Base-by-base conservation (phyloP, 2,329 filamentous ascomycete species). In the Penicillium palitans region DNA sequence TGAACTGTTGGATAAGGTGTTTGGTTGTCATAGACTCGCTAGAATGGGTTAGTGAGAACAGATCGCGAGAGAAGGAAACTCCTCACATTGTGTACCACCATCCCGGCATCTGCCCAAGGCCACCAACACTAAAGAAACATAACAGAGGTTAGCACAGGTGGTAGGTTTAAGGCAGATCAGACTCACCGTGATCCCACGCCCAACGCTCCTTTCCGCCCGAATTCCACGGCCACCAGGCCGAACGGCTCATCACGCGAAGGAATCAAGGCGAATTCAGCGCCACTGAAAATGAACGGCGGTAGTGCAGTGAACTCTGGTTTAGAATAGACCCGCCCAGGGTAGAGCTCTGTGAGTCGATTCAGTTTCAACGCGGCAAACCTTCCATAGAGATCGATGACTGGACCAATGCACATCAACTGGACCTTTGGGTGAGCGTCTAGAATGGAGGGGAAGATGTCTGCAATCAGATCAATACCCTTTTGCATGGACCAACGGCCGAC, bases 241-340 rank as follows among this genome's bases (percentile, higher is more conserved):
- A 89, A 89, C 0, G 87, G 86, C 72, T 89, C 87, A 68, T 89
- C 87, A 68, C 87, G 82, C 31, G 84, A 87, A n/a, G 86, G 86
- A 60, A 89, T 89, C n/a, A 89, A 76, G 13, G 86, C 86, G 59
- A 89, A 89, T 57, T 89, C 86, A 12, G 86, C 86, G 44, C 86
- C 87, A 54, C 81, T 84, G 74, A 88, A 88, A 67, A 89, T 86
- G 71, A 81, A 88, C 0, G 85, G 84, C 10, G 86, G 86, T 6
- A 89, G 79, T 15, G 83, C 80, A 8, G 86, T 89, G 71, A 88
- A 89, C 69, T 87, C 84, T 5, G 87, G 87, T 73, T 85, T 87
- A 21, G 84, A 87, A 74, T 80, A 88, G 12, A 89, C 86, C 55
- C 86, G 78, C 33, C 83, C 84, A 25, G 86, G 86, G 67, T 88